Evolutionary conservation across 1,284 basidiomycete genomes (phyloP).

Genomic region (Leccinum griseonigrum): DNA sequence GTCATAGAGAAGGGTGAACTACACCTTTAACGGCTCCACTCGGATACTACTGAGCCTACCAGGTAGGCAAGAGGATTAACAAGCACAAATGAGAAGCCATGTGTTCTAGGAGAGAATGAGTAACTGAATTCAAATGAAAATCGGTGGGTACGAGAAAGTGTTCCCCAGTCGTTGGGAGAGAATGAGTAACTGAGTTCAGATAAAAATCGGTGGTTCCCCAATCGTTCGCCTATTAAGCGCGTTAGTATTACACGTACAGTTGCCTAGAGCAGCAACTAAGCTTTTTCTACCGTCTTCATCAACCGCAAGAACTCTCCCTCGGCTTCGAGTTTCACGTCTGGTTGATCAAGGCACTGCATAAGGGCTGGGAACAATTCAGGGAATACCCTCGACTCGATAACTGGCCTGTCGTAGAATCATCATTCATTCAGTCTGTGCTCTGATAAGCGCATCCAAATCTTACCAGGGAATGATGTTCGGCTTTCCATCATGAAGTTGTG

Average conservation of each 20-base stretch:
- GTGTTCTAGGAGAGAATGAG: constrained; percentile 42
- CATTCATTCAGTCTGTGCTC: neutral
- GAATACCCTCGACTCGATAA: constrained; percentile 58
- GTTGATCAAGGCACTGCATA: constrained; percentile 46
- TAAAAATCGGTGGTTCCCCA: constrained; percentile 41
- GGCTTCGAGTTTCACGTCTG: constrained; percentile 44
- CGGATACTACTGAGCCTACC: constrained; percentile 40
- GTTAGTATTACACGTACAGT: neutral
- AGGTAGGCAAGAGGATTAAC: constrained; percentile 36
- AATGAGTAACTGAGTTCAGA: neutral
- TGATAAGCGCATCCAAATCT: neutral
- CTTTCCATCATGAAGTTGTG: constrained; percentile 49
- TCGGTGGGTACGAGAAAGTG: constrained; percentile 46
- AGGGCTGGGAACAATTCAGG: constrained; percentile 50
- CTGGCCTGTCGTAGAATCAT: constrained; percentile 40
- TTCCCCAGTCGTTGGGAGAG: constrained; percentile 47
- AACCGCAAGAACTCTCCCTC: constrained; percentile 51
- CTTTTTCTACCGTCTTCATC: constrained; percentile 42
- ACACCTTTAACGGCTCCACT: constrained; percentile 48
- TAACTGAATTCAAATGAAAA: neutral
- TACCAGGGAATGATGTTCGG: constrained; percentile 54
- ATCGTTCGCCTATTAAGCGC: constrained; percentile 47
- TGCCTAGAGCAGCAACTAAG: constrained; percentile 26
- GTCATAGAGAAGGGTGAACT: neutral
- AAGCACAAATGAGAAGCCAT: constrained; percentile 53